Conservation (phyloP, 1,139 yeast species). For the Kurtzmaniella quercitrusa region DNA sequence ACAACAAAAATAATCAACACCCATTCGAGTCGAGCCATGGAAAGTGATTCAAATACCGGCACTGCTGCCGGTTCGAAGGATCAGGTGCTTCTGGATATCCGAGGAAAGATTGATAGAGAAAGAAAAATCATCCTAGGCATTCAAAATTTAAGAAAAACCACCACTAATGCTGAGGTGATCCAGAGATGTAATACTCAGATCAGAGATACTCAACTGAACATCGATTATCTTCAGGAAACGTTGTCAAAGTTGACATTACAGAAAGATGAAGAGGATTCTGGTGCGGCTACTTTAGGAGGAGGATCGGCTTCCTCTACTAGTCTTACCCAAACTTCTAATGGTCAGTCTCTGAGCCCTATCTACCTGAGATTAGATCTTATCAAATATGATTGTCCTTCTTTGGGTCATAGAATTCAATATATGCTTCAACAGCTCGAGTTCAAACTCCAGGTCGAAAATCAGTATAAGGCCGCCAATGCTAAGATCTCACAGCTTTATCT, state of each 20-base stretch:
- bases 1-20: not conserved
- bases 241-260: constrained; percentile 57
- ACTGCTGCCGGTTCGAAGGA: constrained; percentile 14
- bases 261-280: constrained; percentile 7
- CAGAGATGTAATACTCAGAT: constrained; percentile 89
- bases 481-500: constrained; percentile 82
- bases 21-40: not conserved
- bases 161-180: constrained; percentile 76
- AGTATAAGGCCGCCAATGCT: constrained; percentile 88
- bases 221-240: constrained; percentile 80
- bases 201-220: constrained; percentile 86
- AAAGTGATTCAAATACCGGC: not conserved
- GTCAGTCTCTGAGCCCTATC: constrained; percentile 28
- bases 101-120: constrained; percentile 82
- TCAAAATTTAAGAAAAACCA: constrained; percentile 69
- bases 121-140: constrained; percentile 85
- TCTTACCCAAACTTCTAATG: constrained; percentile 4
- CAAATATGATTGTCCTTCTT: constrained; percentile 89
- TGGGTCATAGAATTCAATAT: constrained; percentile 92
- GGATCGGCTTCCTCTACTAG: constrained; percentile 6
- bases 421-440: constrained; percentile 94
- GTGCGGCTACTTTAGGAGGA: not conserved
- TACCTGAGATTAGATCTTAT: constrained; percentile 74
- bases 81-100: constrained; percentile 56
- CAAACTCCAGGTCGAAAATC: constrained; percentile 88